phyloP scores from a whole-genome alignment of 805 yeast species.

The Yamadazyma ubonensis region DNA sequence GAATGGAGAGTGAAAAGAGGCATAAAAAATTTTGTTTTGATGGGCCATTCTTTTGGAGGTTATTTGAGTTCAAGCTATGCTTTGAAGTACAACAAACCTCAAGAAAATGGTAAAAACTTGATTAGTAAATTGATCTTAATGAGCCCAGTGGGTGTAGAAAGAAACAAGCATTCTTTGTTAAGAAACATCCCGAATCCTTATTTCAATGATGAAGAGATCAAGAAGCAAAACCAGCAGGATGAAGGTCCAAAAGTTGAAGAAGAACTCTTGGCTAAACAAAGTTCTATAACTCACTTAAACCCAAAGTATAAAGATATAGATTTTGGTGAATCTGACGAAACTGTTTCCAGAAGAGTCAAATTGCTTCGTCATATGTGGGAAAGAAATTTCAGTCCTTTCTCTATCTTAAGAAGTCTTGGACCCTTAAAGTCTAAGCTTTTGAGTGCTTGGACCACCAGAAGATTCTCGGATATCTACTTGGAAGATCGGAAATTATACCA shows the following conservation, averaged over 20 bases:
- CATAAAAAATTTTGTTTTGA: constrained; percentile 32
- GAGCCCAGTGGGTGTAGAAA: constrained; percentile 46
- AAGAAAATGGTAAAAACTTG: constrained; percentile 22
- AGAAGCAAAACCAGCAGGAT: constrained; percentile 17
- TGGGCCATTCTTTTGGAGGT: constrained; percentile 49
- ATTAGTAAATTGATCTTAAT: constrained; percentile 39
- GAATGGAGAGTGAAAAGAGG: constrained; percentile 41
- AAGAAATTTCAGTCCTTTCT: constrained; percentile 53
- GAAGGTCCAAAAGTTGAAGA: constrained; percentile 15
- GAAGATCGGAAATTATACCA: constrained; percentile 29
- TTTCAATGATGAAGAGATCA: constrained; percentile 12
- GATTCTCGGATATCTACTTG: constrained; percentile 42
- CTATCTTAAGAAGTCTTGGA: constrained; percentile 48
- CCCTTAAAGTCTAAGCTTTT: constrained; percentile 54
- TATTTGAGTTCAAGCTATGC: constrained; percentile 44
- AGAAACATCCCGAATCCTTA: constrained; percentile 18
- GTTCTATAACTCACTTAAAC: constrained; percentile 16
- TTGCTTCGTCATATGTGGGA: constrained; percentile 50
- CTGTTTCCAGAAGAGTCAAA: constrained; percentile 23
- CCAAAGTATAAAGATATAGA: constrained; percentile 14
- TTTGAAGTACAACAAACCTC: constrained; percentile 36
- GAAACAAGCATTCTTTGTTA: constrained; percentile 31
- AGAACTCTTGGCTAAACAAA: constrained; percentile 14
- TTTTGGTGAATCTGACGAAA: constrained; percentile 13
- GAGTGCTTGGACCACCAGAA: constrained; percentile 51